Evolutionary conservation across 2,329 filamentous ascomycete species (phyloP).

Genomic region (Microcyclospora tardicrescens): DNA sequence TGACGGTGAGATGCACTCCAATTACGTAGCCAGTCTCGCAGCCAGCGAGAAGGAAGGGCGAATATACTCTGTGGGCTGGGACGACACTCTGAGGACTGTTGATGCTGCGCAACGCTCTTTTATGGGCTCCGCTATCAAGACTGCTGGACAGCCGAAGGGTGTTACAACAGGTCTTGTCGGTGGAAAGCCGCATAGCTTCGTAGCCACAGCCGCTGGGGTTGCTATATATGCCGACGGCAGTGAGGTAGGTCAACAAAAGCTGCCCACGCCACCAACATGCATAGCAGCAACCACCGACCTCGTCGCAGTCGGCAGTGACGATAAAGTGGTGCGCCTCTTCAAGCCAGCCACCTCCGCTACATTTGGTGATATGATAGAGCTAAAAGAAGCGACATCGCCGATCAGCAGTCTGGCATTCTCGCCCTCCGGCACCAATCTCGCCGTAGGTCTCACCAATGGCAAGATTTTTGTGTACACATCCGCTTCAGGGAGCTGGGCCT

Average conservation of each 20-base stretch:
- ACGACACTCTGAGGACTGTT: constrained; percentile 72
- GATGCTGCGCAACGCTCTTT: constrained; percentile 66
- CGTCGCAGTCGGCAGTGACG: constrained; percentile 65
- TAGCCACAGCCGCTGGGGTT: constrained; percentile 43
- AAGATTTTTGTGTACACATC: constrained; percentile 71
- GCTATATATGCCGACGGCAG: constrained; percentile 45
- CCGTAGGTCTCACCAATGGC: constrained; percentile 69
- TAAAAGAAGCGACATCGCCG: constrained; percentile 55
- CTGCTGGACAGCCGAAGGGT: constrained; percentile 70
- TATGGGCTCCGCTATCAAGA: constrained; percentile 51
- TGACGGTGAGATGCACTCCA: constrained; percentile 71
- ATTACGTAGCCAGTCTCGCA: constrained; percentile 69
- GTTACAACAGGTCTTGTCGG: constrained; percentile 46
- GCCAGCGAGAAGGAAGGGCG: constrained; percentile 36
- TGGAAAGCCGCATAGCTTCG: constrained; percentile 38
- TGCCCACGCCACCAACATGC: constrained; percentile 48
- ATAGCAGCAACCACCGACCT: constrained; percentile 55
- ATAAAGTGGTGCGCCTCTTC: constrained; percentile 67
- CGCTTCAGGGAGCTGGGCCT: constrained; percentile 37
- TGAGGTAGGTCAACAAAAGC: constrained; percentile 34
- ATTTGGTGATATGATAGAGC: constrained; percentile 38
- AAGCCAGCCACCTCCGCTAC: constrained; percentile 41
- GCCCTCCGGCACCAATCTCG: constrained; percentile 59
- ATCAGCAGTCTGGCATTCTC: constrained; percentile 80
- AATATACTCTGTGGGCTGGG: constrained; percentile 85